Conservation (phyloP, 176 grass and related monocot genomes). For the Musa beccarii region DNA sequence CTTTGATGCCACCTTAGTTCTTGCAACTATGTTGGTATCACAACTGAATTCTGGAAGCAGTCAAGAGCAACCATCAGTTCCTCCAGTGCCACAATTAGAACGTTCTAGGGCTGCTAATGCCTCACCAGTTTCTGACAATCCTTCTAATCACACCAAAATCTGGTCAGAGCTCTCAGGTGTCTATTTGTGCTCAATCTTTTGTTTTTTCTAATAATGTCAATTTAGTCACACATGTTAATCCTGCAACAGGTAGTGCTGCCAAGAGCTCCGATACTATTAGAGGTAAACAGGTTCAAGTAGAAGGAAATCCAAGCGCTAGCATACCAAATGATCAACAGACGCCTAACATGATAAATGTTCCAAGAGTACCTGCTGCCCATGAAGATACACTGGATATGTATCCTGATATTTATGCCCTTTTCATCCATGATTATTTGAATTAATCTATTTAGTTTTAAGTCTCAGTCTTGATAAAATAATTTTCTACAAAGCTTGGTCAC, state of each 20-base stretch:
- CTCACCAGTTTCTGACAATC: slow-evolving; percentile 38
- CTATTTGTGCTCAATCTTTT: slow-evolving; percentile 7
- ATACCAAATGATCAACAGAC: slow-evolving; percentile 32
- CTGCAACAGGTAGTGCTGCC: slow-evolving; percentile 55
- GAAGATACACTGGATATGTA: slow-evolving; percentile 45
- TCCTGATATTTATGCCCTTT: slow-evolving; percentile 27
- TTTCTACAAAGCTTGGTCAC: background rate
- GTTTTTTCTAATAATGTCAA: background rate
- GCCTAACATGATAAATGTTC: slow-evolving; percentile 40
- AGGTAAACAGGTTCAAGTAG: slow-evolving; percentile 31
- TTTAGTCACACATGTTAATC: background rate
- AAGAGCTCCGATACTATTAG: slow-evolving; percentile 52
- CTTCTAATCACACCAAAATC: slow-evolving; percentile 76
- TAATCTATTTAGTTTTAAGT: slow-evolving; percentile 13
- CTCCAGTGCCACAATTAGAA: slow-evolving; percentile 32
- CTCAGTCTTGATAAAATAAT: background rate
- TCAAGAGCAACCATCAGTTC: slow-evolving; percentile 28
- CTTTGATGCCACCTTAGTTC: slow-evolving; percentile 70
- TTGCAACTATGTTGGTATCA: slow-evolving; percentile 81
- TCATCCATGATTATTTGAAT: background rate
- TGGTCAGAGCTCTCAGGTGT: slow-evolving; percentile 92
- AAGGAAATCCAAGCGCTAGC: slow-evolving; percentile 41
- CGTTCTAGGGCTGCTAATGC: slow-evolving; percentile 39
- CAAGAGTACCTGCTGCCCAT: slow-evolving; percentile 19
- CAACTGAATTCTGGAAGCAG: slow-evolving; percentile 43